phyloP scores from a whole-genome alignment of 192 early-diverging fungal genomes.

The Martensiomyces pterosporus region DNA sequence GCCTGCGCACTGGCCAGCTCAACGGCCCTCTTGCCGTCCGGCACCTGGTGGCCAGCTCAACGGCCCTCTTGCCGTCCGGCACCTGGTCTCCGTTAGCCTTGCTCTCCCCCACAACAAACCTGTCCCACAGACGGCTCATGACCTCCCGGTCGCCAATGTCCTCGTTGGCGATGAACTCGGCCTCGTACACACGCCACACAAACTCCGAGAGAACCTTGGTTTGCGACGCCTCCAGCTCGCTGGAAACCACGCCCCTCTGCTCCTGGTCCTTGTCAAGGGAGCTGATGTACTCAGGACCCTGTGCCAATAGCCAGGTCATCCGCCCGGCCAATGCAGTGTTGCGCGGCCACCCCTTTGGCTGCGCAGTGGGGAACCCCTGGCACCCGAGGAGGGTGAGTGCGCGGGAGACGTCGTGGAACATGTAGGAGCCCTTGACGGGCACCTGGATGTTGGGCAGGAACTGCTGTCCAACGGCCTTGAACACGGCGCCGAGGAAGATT shows the following conservation, averaged over 20 bases:
- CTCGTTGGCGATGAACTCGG: slow-evolving; percentile 26
- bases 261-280: slow-evolving; percentile 4
- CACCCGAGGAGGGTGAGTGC: slow-evolving; percentile 15
- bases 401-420: slow-evolving; percentile 44
- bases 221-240: neutral
- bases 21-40: slow-evolving; percentile 18
- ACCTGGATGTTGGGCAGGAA: slow-evolving; percentile 25
- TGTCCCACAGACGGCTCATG: slow-evolving; percentile 29
- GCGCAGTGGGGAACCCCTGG: slow-evolving; percentile 17
- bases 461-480: slow-evolving; percentile 22
- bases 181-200: slow-evolving; percentile 38
- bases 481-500: slow-evolving; percentile 28
- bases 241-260: neutral
- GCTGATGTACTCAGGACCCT: slow-evolving; percentile 19
- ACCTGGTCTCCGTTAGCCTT: neutral
- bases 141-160: slow-evolving; percentile 33
- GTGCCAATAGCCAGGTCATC: slow-evolving; percentile 37
- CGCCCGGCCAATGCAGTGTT: slow-evolving; percentile 27
- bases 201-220: slow-evolving; percentile 30
- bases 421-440: slow-evolving; percentile 26
- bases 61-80: slow-evolving; percentile 20
- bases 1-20: slow-evolving; percentile 13
- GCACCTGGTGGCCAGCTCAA: slow-evolving; percentile 17
- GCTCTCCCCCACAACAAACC: slow-evolving; percentile 6
- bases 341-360: slow-evolving; percentile 23